Conservation (phyloP, 1,284 basidiomycete species). For the Ustilago crameri region DNA sequence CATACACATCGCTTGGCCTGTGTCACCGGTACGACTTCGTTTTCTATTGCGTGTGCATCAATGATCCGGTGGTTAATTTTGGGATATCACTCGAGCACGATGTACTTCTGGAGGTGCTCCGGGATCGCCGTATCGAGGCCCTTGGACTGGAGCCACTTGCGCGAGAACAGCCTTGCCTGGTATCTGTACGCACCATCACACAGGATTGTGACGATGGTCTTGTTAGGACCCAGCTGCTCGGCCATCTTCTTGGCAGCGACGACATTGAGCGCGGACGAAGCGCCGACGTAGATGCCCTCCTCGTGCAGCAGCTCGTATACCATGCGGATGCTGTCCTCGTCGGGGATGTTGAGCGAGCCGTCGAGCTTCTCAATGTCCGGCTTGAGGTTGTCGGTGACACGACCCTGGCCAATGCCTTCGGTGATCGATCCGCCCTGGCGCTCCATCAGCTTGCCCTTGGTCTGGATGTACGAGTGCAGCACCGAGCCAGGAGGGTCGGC, state of each 20-base stretch:
- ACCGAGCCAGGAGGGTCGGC: constrained; percentile 97
- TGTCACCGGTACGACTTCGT: not conserved
- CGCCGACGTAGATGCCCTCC: constrained; percentile 96
- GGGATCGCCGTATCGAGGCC: constrained; percentile 84
- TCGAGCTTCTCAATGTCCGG: constrained; percentile 81
- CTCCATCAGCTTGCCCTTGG: constrained; percentile 78
- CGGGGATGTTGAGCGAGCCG: constrained; percentile 86
- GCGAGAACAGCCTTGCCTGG: constrained; percentile 94
- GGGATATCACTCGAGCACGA: constrained; percentile 73
- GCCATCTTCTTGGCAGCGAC: constrained; percentile 92
- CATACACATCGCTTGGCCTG: too few species aligned
- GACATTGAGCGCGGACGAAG: constrained; percentile 93
- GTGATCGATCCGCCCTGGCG: constrained; percentile 90
- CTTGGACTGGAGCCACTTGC: constrained; percentile 89
- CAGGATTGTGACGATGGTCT: constrained; percentile 85
- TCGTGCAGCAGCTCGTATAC: constrained; percentile 90
- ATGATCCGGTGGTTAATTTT: too few species aligned
- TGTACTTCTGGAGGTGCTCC: constrained; percentile 85
- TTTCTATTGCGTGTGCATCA: not conserved
- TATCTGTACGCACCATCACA: constrained; percentile 97
- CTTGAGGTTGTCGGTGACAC: constrained; percentile 91
- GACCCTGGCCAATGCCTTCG: constrained; percentile 97
- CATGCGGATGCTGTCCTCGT: constrained; percentile 91
- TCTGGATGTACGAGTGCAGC: constrained; percentile 84
- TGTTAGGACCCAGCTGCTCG: constrained; percentile 82